Evolutionary conservation across 2,329 filamentous ascomycete genomes (phyloP).

Genomic region (Trichophyton equinum): DNA sequence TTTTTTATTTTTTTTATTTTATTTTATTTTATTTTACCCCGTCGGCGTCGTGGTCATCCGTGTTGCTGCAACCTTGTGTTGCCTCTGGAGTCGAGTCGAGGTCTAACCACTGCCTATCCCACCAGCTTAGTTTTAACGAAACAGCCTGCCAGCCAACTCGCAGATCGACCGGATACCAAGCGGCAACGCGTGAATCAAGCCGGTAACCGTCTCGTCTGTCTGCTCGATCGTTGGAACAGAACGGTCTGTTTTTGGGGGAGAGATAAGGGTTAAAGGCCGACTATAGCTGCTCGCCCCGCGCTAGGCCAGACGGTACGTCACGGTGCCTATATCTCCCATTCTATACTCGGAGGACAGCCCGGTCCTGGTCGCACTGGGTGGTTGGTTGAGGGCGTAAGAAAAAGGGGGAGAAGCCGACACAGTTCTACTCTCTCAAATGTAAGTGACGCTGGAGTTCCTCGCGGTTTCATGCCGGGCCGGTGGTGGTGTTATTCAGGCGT

Average conservation of each 20-base stretch:
- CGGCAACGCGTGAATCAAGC: not conserved
- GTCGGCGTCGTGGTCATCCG: too few relatives aligned
- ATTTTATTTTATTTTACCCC: too few relatives aligned
- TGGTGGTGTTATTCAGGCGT: not conserved
- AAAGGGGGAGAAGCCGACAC: not conserved
- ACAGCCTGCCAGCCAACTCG: not conserved
- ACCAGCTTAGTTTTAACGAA: too few relatives aligned
- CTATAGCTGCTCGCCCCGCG: not conserved
- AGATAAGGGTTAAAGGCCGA: not conserved
- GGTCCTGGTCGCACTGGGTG: not conserved
- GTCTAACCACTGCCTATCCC: too few relatives aligned
- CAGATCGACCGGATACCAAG: not conserved
- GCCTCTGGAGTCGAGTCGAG: too few relatives aligned
- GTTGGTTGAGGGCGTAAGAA: not conserved
- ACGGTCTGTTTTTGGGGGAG: not conserved
- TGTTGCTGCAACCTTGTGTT: too few relatives aligned
- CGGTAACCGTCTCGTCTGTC: not conserved
- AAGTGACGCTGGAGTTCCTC: not conserved
- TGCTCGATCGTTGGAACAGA: not conserved
- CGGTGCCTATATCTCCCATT: not conserved
- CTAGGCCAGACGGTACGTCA: not conserved
- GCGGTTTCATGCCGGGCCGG: not conserved
- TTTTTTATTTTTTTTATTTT: too few relatives aligned
- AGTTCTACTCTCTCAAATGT: not conserved
- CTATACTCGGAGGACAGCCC: not conserved